Conservation (phyloP, 345 rosid genomes). For the Ailanthus altissimus region DNA sequence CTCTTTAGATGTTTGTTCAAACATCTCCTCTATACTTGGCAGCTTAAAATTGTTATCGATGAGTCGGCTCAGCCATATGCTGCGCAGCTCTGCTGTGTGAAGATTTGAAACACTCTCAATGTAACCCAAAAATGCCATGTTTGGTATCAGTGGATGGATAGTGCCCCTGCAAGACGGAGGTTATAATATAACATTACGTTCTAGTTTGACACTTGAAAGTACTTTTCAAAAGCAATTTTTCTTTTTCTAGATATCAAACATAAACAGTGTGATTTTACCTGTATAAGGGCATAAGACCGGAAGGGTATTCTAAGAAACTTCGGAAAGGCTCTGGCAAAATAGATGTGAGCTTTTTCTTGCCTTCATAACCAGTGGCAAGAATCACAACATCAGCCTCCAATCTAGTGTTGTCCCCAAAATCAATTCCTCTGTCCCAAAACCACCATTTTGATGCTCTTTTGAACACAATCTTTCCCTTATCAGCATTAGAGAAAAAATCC, state of each 20-base stretch:
- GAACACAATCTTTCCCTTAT: constrained; percentile 71
- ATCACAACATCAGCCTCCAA: constrained; percentile 77
- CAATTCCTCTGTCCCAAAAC: constrained; percentile 67
- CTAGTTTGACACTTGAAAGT: neutral
- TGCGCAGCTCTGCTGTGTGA: constrained; percentile 76
- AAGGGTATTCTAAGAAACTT: constrained; percentile 54
- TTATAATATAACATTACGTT: neutral
- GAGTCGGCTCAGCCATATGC: constrained; percentile 68
- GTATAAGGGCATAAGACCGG: constrained; percentile 71
- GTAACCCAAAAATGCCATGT: constrained; percentile 76
- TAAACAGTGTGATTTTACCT: constrained; percentile 41
- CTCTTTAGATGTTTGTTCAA: constrained; percentile 55
- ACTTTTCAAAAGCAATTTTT: neutral
- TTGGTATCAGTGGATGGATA: constrained; percentile 78
- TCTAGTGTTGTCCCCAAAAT: constrained; percentile 61
- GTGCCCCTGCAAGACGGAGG: constrained; percentile 56
- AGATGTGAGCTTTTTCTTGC: constrained; percentile 72
- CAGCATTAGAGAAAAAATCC: constrained; percentile 75
- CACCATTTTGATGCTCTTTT: constrained; percentile 75
- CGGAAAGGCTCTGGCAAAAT: constrained; percentile 79
- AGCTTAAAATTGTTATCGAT: constrained; percentile 60
- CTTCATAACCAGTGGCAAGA: constrained; percentile 82
- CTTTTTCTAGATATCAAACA: neutral
- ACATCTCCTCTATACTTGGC: constrained; percentile 67
- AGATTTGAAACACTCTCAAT: constrained; percentile 77